Conservation (phyloP, 495 filamentous ascomycete species). For the Gamarada debralockiae region DNA sequence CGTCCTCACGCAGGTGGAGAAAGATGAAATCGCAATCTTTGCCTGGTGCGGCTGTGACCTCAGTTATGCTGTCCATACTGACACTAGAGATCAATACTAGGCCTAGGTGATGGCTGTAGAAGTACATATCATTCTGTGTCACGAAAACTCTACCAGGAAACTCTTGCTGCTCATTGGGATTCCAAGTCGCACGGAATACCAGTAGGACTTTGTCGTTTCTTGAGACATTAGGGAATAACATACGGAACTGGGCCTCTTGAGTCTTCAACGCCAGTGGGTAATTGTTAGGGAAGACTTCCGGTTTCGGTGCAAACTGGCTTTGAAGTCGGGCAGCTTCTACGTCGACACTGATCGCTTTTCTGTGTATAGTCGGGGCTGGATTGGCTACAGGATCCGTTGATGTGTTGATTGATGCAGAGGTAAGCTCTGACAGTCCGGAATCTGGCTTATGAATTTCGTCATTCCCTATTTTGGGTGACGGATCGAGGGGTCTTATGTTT, state of each 20-base stretch:
- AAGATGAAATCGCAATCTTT: conserved; percentile 92
- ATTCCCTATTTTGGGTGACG: conserved; percentile 11
- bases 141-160: conserved; percentile 87
- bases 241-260: conserved; percentile 89
- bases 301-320: conserved; percentile 19
- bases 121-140: conserved; percentile 81
- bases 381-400: conserved; percentile 16
- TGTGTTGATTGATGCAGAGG: conserved; percentile 11
- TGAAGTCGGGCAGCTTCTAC: conserved; percentile 29
- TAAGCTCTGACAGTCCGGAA: conserved; percentile 2
- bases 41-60: conserved; percentile 86
- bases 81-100: conserved; percentile 78
- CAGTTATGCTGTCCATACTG: conserved; percentile 68
- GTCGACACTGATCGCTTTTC: conserved; percentile 80
- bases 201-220: conserved; percentile 74
- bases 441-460: conserved; percentile 24
- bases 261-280: conserved; percentile 81
- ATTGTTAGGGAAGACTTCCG: conserved; percentile 67
- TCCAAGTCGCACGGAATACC: conserved; percentile 56
- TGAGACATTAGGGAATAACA: conserved; percentile 80
- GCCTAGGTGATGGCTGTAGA: conserved; percentile 94
- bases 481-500: conserved; percentile 14
- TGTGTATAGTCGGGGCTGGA: conserved; percentile 41
- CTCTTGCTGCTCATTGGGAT: conserved; percentile 71
- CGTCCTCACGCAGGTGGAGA: conserved; percentile 66